Conservation (phyloP, 805 yeast species). For the Zygotorulaspora sp. region DNA sequence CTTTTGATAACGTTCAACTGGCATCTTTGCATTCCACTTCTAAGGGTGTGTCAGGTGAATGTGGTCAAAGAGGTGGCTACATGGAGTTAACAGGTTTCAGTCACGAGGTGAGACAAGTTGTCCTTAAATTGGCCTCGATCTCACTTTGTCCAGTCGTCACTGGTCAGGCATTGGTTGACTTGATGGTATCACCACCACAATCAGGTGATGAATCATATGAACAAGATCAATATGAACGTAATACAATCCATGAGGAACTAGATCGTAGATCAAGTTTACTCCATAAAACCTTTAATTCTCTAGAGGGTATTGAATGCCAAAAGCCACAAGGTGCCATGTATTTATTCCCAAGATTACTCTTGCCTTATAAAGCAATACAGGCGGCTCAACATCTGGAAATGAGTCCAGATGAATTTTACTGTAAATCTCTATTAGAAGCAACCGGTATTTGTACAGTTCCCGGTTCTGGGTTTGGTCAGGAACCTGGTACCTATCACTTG, state of each 20-base stretch:
- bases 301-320: constrained; percentile 84
- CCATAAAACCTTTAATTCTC: constrained; percentile 62
- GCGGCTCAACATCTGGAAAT: constrained; percentile 54
- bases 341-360: constrained; percentile 72
- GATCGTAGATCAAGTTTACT: constrained; percentile 58
- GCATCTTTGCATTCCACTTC: constrained; percentile 97
- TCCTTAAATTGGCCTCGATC: constrained; percentile 84
- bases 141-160: constrained; percentile 91
- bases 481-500: constrained; percentile 80
- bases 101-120: constrained; percentile 60
- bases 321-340: constrained; percentile 98
- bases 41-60: constrained; percentile 95
- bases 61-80: constrained; percentile 99
- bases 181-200: constrained; percentile 90
- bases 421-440: constrained; percentile 70
- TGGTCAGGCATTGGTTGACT: constrained; percentile 89
- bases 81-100: constrained; percentile 87
- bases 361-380: constrained; percentile 59
- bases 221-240: constrained; percentile 58
- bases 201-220: constrained; percentile 72
- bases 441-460: constrained; percentile 98
- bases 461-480: constrained; percentile 96
- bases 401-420: constrained; percentile 83
- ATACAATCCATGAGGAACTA: constrained; percentile 57
- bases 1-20: constrained; percentile 69